A percentile compares a stretch with the other conserved stretches of the same genome.
Conservation (phyloP, 2,329 filamentous ascomycete species). For the Erysiphe neolycopersici region DNA sequence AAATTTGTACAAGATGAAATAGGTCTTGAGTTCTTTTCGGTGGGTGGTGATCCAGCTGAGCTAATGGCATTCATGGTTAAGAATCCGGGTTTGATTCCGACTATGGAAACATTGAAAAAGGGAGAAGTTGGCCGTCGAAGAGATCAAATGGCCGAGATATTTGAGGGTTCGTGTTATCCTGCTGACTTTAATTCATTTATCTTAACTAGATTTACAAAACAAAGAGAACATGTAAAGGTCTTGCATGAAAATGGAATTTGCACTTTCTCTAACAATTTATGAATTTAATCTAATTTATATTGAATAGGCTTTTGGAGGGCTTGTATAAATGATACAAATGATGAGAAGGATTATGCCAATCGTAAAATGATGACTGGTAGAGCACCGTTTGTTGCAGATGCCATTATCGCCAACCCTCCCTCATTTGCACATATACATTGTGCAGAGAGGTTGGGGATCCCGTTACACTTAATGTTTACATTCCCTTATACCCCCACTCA, state of each 20-base stretch:
- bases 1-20: constrained; percentile 48
- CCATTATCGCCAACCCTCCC: constrained; percentile 67
- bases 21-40: constrained; percentile 53
- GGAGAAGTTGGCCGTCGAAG: constrained; percentile 45
- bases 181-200: background rate
- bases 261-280: too few species aligned
- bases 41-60: constrained; percentile 55
- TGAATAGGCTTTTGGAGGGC: constrained; percentile 40
- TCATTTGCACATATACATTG: constrained; percentile 57
- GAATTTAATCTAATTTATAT: too few species aligned
- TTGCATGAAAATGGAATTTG: too few species aligned
- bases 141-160: constrained; percentile 54
- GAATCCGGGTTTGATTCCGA: constrained; percentile 59
- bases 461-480: constrained; percentile 71
- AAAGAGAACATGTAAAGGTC: too few species aligned
- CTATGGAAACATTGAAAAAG: constrained; percentile 40
- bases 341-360: constrained; percentile 33
- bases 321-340: constrained; percentile 47
- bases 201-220: too few species aligned
- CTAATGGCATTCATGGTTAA: constrained; percentile 66
- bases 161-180: constrained; percentile 21
- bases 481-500: constrained; percentile 55
- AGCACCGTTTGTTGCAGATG: constrained; percentile 39
- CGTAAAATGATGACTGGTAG: constrained; percentile 36
- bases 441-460: constrained; percentile 51